These are phyloP conservation scores for Fusarium clavum DNA, from an alignment of 2,329 filamentous ascomycete genomes.

Conservation along the genomic window DNA sequence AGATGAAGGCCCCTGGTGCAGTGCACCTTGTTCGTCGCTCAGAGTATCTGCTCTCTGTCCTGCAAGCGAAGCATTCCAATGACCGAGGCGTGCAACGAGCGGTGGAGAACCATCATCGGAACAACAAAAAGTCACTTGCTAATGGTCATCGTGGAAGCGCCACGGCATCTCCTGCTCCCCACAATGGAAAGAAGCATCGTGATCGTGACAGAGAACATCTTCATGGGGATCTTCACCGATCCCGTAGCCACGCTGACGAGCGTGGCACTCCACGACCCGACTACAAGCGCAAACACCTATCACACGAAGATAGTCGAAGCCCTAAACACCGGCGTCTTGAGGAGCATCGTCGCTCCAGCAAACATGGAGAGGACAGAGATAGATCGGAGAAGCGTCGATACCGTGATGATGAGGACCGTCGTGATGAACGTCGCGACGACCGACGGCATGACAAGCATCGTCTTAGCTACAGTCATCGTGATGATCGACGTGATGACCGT, in stretches of 20 bases:
- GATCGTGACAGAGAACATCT: slow-evolving; percentile 61
- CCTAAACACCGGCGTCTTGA: slow-evolving; percentile 58
- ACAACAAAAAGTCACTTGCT: slow-evolving; percentile 81
- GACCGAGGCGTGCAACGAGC: slow-evolving; percentile 81
- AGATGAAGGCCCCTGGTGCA: slow-evolving; percentile 92
- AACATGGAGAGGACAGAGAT: slow-evolving; percentile 54
- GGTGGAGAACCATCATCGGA: slow-evolving; percentile 93
- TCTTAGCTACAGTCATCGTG: slow-evolving; percentile 34
- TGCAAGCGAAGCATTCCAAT: slow-evolving; percentile 85
- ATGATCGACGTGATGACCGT: slow-evolving; percentile 38
- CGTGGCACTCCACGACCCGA: slow-evolving; percentile 64
- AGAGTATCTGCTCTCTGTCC: slow-evolving; percentile 94
- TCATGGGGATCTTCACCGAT: slow-evolving; percentile 62
- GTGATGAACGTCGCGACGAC: slow-evolving; percentile 40
- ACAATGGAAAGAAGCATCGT: slow-evolving; percentile 57
- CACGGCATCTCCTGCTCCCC: slow-evolving; percentile 78
- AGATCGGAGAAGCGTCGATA: slow-evolving; percentile 45
- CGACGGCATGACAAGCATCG: slow-evolving; percentile 41
- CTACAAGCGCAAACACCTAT: slow-evolving; percentile 70
- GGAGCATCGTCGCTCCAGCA: slow-evolving; percentile 54
- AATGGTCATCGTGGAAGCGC: slow-evolving; percentile 72
- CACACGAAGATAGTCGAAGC: slow-evolving; percentile 57
- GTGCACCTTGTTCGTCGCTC: slow-evolving; percentile 95
- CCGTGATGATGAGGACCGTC: slow-evolving; percentile 42
- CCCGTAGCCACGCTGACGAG: slow-evolving; percentile 64